Evolutionary conservation across 2,329 filamentous ascomycete species (phyloP).

Genomic region (Coleophoma eucalyptorum): DNA sequence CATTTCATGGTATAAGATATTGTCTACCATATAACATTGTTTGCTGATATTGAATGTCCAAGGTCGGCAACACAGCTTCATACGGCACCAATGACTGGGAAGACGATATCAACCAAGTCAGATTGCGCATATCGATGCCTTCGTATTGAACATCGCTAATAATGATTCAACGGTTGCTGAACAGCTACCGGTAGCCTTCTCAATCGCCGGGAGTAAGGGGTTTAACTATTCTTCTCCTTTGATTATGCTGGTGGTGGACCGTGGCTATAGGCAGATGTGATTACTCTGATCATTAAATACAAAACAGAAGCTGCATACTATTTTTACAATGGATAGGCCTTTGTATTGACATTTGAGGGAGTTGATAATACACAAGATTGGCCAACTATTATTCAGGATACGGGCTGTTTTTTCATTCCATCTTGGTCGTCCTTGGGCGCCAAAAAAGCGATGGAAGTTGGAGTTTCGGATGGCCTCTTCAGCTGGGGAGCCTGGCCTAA

Average conservation of each 20-base stretch:
- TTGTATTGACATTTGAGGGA: slow-evolving; percentile 48
- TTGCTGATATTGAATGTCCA: neutral
- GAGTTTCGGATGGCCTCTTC: slow-evolving; percentile 24
- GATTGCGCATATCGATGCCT: slow-evolving; percentile 34
- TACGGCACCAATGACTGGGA: slow-evolving; percentile 20
- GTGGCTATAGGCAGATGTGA: slow-evolving; percentile 24
- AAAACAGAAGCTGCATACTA: slow-evolving; percentile 23
- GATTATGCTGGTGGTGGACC: slow-evolving; percentile 29
- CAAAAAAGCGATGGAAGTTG: too few species aligned
- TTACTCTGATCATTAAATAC: slow-evolving; percentile 11
- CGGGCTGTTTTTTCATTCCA: slow-evolving; percentile 24
- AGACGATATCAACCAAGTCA: slow-evolving; percentile 29
- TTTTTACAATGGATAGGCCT: slow-evolving; percentile 25
- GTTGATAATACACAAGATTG: slow-evolving; percentile 34
- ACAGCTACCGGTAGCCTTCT: slow-evolving; percentile 22
- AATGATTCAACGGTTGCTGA: slow-evolving; percentile 7
- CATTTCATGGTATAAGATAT: neutral
- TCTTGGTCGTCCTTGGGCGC: neutral
- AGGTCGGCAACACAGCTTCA: neutral
- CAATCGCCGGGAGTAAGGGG: slow-evolving; percentile 24
- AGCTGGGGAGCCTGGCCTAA: slow-evolving; percentile 34
- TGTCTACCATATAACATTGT: neutral
- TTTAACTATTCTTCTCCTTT: slow-evolving; percentile 38
- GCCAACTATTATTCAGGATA: slow-evolving; percentile 26
- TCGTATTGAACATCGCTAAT: slow-evolving; percentile 31